Percentiles rank a stretch among this genome's conserved stretches.
Evolutionary conservation across 2,329 filamentous ascomycete genomes (phyloP).

Genomic region (Epichloe coenophiala): DNA sequence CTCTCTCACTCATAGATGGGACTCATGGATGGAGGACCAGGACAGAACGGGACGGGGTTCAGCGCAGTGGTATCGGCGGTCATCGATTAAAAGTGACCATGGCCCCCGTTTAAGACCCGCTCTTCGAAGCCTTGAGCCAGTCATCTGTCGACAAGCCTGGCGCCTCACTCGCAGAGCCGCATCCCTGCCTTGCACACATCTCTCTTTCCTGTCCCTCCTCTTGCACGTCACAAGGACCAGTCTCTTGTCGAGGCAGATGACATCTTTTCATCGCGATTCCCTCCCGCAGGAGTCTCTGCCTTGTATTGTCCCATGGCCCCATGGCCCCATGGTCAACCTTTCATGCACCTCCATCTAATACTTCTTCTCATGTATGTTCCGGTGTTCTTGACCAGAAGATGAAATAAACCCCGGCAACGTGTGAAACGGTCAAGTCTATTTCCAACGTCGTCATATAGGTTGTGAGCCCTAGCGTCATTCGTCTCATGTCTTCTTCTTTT

Average conservation of each 20-base stretch:
- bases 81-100: background rate
- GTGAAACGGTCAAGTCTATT: background rate
- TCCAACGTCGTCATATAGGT: background rate
- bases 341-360: no score
- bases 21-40: no score
- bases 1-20: no score
- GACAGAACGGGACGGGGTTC: no score
- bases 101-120: background rate
- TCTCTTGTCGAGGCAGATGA: background rate
- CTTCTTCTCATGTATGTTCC: no score
- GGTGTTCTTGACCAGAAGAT: no score
- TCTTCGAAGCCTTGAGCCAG: background rate
- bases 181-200: background rate
- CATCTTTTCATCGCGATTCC: background rate
- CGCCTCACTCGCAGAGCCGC: no score
- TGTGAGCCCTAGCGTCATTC: slow-evolving; percentile 4
- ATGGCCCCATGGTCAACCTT: no score
- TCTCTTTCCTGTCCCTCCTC: background rate
- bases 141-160: background rate
- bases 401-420: no score
- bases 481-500: background rate
- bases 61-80: no score
- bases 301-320: no score
- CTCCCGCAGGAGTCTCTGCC: background rate
- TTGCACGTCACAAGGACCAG: background rate